A percentile compares a stretch with the other conserved stretches of the same genome.
phyloP scores from a whole-genome alignment of 140 eudicot species.

The Flaveria floridana region DNA sequence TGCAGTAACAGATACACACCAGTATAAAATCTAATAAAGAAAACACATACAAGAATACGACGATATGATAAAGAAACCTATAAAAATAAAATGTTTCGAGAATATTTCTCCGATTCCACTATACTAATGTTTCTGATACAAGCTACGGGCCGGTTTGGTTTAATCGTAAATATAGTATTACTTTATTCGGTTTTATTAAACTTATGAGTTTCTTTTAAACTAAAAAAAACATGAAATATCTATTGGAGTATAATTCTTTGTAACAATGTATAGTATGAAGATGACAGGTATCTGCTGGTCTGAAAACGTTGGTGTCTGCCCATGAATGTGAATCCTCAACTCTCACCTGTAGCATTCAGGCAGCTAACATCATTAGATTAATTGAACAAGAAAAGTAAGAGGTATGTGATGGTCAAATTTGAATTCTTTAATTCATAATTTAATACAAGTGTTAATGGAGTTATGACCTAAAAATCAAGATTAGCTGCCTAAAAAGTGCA shows the following conservation, averaged over 20 bases:
- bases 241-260: constrained; percentile 10
- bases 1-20: constrained; percentile 7
- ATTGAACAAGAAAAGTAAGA: constrained; percentile 17
- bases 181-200: constrained; percentile 26
- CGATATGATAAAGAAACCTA: constrained; percentile 1
- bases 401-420: constrained; percentile 25
- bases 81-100: constrained; percentile 7
- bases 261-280: constrained; percentile 30
- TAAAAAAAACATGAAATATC: constrained; percentile 8
- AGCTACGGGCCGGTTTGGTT: not conserved
- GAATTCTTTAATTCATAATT: constrained; percentile 13
- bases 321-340: constrained; percentile 36
- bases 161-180: constrained; percentile 6
- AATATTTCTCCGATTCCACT: not conserved
- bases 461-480: constrained; percentile 24
- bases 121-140: not conserved
- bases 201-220: constrained; percentile 22
- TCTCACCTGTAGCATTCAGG: constrained; percentile 34
- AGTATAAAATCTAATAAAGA: not conserved
- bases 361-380: constrained; percentile 23
- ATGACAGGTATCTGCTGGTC: constrained; percentile 11
- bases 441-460: constrained; percentile 21
- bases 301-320: constrained; percentile 26
- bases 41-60: constrained; percentile 8
- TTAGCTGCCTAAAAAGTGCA: constrained; percentile 24